Conservation (phyloP, 225 moss, liverwort and hornwort species). For the Sphagnum contortum region DNA sequence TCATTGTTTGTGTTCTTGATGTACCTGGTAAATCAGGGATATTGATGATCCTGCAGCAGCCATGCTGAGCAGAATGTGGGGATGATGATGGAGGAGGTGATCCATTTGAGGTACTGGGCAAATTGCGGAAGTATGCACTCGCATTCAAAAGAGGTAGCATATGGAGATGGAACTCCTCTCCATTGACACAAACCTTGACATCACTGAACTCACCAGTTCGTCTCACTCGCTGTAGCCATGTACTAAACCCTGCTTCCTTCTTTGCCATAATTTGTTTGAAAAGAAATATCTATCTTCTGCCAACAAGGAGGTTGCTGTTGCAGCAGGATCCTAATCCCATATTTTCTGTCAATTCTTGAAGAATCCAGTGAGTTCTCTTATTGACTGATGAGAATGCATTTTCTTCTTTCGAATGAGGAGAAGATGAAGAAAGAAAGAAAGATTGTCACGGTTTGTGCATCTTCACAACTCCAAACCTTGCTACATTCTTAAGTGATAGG, state of each 20-base stretch:
- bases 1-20: no score
- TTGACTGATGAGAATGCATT: no score
- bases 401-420: no score
- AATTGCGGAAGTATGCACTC: conserved; percentile 64
- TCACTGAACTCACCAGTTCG: conserved; percentile 87
- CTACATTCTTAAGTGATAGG: no score
- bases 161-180: conserved; percentile 61
- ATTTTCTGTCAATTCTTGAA: no score
- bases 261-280: conserved; percentile 37
- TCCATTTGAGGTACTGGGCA: conserved; percentile 23
- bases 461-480: no score
- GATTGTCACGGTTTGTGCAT: no score
- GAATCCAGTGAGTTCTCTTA: no score
- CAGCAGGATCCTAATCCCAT: no score
- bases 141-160: conserved; percentile 79
- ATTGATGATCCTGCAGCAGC: conserved; percentile 23
- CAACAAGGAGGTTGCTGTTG: no score
- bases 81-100: conserved; percentile 6
- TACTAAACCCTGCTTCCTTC: conserved; percentile 60
- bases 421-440: no score
- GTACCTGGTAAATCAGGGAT: conserved; percentile 55
- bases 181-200: conserved; percentile 60
- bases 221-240: conserved; percentile 87
- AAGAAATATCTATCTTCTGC: no score
- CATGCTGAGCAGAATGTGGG: neutral